A percentile compares a stretch with the other conserved stretches of the same genome.
Evolutionary conservation across 1,139 yeast genomes (phyloP).

Genomic region (Meyerozyma sp.): DNA sequence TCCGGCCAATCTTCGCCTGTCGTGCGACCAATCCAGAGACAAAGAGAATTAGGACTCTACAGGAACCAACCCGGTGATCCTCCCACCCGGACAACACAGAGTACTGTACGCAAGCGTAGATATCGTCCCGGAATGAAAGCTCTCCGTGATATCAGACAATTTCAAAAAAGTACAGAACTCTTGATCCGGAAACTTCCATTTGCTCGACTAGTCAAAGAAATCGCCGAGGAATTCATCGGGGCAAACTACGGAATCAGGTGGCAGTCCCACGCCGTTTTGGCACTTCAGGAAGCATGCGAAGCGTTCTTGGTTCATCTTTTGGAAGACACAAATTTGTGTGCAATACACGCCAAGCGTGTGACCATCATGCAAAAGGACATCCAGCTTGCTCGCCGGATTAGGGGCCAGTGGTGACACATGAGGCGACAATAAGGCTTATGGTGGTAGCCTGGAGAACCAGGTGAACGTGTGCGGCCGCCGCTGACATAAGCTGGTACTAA

Average conservation of each 20-base stretch:
- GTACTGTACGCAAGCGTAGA: constrained; percentile 24
- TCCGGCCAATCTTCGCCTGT: neutral
- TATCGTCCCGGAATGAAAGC: constrained; percentile 75
- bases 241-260: constrained; percentile 64
- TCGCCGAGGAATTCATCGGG: constrained; percentile 65
- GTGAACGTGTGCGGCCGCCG: neutral
- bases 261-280: constrained; percentile 86
- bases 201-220: constrained; percentile 79
- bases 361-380: constrained; percentile 93
- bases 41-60: constrained; percentile 31
- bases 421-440: no score
- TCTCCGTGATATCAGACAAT: constrained; percentile 69
- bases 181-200: constrained; percentile 84
- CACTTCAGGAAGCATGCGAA: constrained; percentile 90
- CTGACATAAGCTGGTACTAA: neutral
- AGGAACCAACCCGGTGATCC: constrained; percentile 38
- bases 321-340: constrained; percentile 88
- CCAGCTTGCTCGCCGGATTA: constrained; percentile 81
- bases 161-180: constrained; percentile 74
- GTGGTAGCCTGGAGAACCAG: neutral
- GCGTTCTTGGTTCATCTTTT: constrained; percentile 80
- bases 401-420: constrained; percentile 57
- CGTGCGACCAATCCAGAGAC: constrained; percentile 4
- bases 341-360: constrained; percentile 88
- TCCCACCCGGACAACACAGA: constrained; percentile 14